Evolutionary conservation across 495 filamentous ascomycete species (phyloP).

Genomic region (Schizothecium vesticola): DNA sequence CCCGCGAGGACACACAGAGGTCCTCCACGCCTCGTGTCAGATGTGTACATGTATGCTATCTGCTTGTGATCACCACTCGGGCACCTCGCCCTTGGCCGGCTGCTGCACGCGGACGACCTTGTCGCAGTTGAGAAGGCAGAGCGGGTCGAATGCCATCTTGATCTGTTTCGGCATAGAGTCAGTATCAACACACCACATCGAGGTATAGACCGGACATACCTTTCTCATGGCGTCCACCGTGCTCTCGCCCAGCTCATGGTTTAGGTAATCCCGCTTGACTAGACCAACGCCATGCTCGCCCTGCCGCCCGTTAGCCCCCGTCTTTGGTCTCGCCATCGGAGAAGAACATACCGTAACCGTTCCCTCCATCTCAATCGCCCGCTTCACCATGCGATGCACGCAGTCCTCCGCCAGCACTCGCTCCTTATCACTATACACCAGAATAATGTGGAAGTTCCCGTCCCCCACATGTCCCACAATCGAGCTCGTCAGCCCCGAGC

Average conservation of each 20-base stretch:
- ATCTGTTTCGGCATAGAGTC: conserved; percentile 28
- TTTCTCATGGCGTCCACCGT: conserved; percentile 79
- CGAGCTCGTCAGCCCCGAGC: conserved; percentile 59
- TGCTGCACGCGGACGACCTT: conserved; percentile 66
- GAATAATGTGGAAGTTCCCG: conserved; percentile 77
- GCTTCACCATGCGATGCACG: conserved; percentile 78
- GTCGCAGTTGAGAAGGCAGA: conserved; percentile 74
- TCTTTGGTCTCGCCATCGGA: not conserved
- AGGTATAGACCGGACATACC: conserved; percentile 34
- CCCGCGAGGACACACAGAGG: not conserved
- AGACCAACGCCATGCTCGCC: conserved; percentile 80
- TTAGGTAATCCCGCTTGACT: conserved; percentile 75
- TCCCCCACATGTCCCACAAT: conserved; percentile 83
- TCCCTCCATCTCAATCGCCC: conserved; percentile 75
- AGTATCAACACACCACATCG: not conserved
- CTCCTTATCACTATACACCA: conserved; percentile 66
- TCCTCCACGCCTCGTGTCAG: not conserved
- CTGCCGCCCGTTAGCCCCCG: conserved; percentile 16
- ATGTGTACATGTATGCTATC: not conserved
- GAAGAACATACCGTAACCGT: conserved; percentile 56
- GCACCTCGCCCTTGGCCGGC: conserved; percentile 46
- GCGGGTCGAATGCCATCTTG: conserved; percentile 70
- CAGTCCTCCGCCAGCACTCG: conserved; percentile 59
- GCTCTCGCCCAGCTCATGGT: conserved; percentile 62
- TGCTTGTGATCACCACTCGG: conserved; percentile 38